Evolutionary conservation across 495 filamentous ascomycete species (phyloP), one percentile per base, ranked within the genome.

Genomic region (Penicillium odoratum): DNA sequence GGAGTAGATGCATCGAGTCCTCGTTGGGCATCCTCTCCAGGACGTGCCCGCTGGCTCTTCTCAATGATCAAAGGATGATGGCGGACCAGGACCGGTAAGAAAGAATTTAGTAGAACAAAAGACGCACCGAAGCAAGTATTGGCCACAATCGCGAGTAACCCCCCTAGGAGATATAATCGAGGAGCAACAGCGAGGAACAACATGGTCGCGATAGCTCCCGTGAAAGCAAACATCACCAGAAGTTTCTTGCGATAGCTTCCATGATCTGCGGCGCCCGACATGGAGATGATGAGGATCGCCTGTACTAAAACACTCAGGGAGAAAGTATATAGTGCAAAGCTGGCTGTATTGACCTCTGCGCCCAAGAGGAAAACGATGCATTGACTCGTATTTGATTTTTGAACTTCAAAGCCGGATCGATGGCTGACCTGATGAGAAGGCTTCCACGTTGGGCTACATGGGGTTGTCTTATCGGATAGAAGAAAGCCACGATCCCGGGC

Each of bases 261-360:
- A 72, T 98, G 94, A 68, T 98, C 94, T 46, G 94, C 94, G 43
- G 94, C 94, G 33, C 90, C 94, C 58, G 89, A 93, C 83, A 98
- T 96, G 55, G 91, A 95, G 56, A 98, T 88, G 30, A 98, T 95
- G 34, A 98, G 71, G 21, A 97, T 71, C 8, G 92, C 86, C 72
- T 98, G 94, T 33, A 97, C 66, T 8, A 97, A 69, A 2, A 98
- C 94, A 72, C 90, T 94, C 57, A 96, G 72, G 48, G 91, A 95
- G 72, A 98, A 98, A 5, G 91, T 96, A 75, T 98, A 98, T 89
- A 98, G 92, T 56, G 95, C 94, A 72, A 97, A 97, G 74, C 90
- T 95, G 16, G 94, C 93, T 9, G 94, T 97, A 73, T 97, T 97
- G 67, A 98, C 86, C 62, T 96, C 88, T 53, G 84, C 71, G 5